Percentiles rank a stretch among this genome's conserved stretches.
phyloP scores from a whole-genome alignment of 805 yeast genomes.

The Isabelozyma rhagii region DNA sequence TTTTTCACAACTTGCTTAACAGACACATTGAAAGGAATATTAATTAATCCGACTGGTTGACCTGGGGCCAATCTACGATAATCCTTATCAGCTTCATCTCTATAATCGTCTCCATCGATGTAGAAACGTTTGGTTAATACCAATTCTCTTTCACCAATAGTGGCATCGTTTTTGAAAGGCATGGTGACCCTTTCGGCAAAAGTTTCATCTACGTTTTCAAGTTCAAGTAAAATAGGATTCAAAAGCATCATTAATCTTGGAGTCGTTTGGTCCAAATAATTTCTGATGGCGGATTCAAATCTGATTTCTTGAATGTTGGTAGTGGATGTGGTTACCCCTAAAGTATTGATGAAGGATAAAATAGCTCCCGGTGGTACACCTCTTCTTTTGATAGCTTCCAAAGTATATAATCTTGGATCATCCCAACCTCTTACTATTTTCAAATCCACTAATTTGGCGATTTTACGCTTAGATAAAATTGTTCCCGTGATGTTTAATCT shows the following conservation, averaged over 20 bases:
- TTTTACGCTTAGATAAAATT: constrained; percentile 90
- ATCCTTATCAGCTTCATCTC: constrained; percentile 54
- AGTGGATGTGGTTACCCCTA: constrained; percentile 94
- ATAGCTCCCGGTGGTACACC: constrained; percentile 99
- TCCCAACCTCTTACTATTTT: constrained; percentile 92
- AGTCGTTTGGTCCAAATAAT: constrained; percentile 82
- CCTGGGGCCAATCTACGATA: constrained; percentile 92
- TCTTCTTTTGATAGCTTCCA: constrained; percentile 92
- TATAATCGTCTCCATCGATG: constrained; percentile 87
- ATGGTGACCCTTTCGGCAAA: constrained; percentile 66
- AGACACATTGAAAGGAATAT: constrained; percentile 79
- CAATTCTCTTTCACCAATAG: constrained; percentile 64
- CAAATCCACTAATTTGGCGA: constrained; percentile 85
- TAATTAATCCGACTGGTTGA: constrained; percentile 92
- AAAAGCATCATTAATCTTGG: constrained; percentile 93
- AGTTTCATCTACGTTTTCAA: constrained; percentile 79
- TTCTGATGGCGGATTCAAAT: constrained; percentile 86
- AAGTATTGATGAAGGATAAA: constrained; percentile 84
- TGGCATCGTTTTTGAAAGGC: constrained; percentile 79
- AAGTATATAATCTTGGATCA: constrained; percentile 93
- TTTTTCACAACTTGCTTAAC: constrained; percentile 68
- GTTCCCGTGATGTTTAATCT: constrained; percentile 94
- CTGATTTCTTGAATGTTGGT: constrained; percentile 87
- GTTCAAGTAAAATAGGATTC: constrained; percentile 78
- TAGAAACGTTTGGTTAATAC: constrained; percentile 75